These are phyloP conservation scores for Diaporthe capsici DNA, from an alignment of 2,329 filamentous ascomycete species.

Conservation along the genomic window DNA sequence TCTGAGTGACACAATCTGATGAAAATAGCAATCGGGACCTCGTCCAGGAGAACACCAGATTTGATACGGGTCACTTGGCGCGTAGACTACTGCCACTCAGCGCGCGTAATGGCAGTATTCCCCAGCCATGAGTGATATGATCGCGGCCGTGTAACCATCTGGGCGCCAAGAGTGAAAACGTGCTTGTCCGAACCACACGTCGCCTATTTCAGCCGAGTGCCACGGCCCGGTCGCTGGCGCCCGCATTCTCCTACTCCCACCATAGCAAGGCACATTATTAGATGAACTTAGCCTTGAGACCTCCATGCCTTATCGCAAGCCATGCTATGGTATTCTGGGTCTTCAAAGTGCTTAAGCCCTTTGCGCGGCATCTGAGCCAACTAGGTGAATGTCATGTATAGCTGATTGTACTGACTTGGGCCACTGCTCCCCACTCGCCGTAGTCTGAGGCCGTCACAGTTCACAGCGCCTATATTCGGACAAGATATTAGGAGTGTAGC, in stretches of 20 bases:
- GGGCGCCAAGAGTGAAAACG: not conserved
- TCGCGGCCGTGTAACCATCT: not conserved
- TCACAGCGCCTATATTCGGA: not conserved
- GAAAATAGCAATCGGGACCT: not conserved
- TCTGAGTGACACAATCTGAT: rapidly evolving
- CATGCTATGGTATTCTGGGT: too few relatives aligned
- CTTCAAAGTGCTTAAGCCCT: too few relatives aligned
- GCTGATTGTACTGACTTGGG: not conserved
- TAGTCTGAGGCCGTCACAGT: not conserved
- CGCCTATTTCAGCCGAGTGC: too few relatives aligned
- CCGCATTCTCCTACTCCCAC: not conserved
- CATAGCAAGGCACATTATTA: not conserved
- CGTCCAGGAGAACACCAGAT: not conserved
- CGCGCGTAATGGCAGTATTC: not conserved
- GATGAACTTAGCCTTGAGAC: too few relatives aligned
- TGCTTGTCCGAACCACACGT: not conserved
- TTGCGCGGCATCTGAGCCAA: too few relatives aligned
- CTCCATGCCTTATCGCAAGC: too few relatives aligned
- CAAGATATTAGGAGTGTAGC: not conserved
- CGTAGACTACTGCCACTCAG: not conserved
- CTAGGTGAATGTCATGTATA: too few relatives aligned
- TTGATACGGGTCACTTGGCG: not conserved
- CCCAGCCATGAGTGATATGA: too few relatives aligned
- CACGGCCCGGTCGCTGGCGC: not conserved
- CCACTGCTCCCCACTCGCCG: not conserved